Evolutionary conservation across 108 stramenopile genomes (phyloP).

Genomic region (Cyclotella atomus): DNA sequence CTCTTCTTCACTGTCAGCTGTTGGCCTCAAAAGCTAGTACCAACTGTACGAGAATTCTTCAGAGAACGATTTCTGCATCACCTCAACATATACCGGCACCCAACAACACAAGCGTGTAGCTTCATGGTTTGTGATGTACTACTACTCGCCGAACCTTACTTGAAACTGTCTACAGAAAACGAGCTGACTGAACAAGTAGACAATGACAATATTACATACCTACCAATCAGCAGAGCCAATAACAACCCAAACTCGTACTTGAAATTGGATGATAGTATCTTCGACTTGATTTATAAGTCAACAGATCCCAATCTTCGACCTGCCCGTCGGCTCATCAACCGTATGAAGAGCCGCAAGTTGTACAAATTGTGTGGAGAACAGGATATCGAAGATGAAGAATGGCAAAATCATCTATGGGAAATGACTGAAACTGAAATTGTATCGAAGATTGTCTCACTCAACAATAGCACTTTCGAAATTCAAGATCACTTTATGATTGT

Average conservation of each 20-base stretch:
- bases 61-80: slow-evolving; percentile 73
- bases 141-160: slow-evolving; percentile 73
- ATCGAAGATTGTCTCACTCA: slow-evolving; percentile 35
- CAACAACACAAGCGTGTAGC: slow-evolving; percentile 67
- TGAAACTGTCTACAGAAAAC: slow-evolving; percentile 35
- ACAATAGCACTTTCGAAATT: slow-evolving; percentile 20
- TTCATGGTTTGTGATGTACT: slow-evolving; percentile 85
- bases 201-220: slow-evolving; percentile 7
- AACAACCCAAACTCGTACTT: slow-evolving; percentile 51
- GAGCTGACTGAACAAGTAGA: neutral
- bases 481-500: slow-evolving; percentile 68
- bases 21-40: slow-evolving; percentile 83
- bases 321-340: slow-evolving; percentile 58
- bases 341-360: slow-evolving; percentile 53
- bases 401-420: slow-evolving; percentile 34
- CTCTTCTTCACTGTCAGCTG: no score
- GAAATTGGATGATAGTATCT: slow-evolving; percentile 60
- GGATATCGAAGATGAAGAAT: slow-evolving; percentile 16
- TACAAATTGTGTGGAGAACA: slow-evolving; percentile 63
- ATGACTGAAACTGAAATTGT: slow-evolving; percentile 40
- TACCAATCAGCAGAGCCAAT: slow-evolving; percentile 76
- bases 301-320: slow-evolving; percentile 47
- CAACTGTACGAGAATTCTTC: slow-evolving; percentile 75
- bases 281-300: slow-evolving; percentile 59
- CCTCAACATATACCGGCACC: slow-evolving; percentile 83